Percentiles rank a stretch among this genome's conserved stretches.
Conservation (phyloP, 345 rosid genomes). For the Populus euphratica region DNA sequence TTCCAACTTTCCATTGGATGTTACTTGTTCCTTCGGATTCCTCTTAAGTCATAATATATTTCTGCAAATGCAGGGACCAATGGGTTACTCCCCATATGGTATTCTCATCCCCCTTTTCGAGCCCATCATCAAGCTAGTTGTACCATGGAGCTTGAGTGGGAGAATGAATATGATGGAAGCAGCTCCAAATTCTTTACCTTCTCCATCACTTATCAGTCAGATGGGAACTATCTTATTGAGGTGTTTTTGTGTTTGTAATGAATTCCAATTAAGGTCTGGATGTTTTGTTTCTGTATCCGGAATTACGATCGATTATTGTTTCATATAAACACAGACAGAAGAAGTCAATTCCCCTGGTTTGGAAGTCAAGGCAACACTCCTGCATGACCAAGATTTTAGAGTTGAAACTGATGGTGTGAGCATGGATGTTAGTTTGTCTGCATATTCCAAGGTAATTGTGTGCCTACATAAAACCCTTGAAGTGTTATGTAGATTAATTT, state of each 20-base stretch:
- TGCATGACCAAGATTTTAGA: conserved; percentile 47
- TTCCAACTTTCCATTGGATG: conserved; percentile 12
- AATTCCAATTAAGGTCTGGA: conserved; percentile 10
- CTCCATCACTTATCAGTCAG: conserved; percentile 43
- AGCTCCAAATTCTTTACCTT: conserved; percentile 43
- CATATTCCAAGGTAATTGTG: conserved; percentile 56
- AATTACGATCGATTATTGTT: conserved; percentile 7
- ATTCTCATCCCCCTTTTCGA: conserved; percentile 72
- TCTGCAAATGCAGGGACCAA: conserved; percentile 44
- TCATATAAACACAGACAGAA: conserved; percentile 38
- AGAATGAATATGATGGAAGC: conserved; percentile 46
- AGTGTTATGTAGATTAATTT: neutral
- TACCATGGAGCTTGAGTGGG: conserved; percentile 71
- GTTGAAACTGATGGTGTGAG: conserved; percentile 61
- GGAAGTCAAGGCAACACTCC: conserved; percentile 50
- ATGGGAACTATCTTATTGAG: conserved; percentile 68
- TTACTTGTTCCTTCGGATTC: conserved; percentile 3
- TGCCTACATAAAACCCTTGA: neutral
- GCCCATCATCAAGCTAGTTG: conserved; percentile 62
- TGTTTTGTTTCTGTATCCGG: neutral
- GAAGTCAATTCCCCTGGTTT: conserved; percentile 37
- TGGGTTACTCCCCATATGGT: conserved; percentile 58
- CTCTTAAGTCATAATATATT: conserved; percentile 10
- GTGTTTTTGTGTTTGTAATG: conserved; percentile 32
- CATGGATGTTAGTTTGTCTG: conserved; percentile 53